Base-by-base conservation (phyloP, 2,329 filamentous ascomycete genomes). In the Penicillium sp. region DNA sequence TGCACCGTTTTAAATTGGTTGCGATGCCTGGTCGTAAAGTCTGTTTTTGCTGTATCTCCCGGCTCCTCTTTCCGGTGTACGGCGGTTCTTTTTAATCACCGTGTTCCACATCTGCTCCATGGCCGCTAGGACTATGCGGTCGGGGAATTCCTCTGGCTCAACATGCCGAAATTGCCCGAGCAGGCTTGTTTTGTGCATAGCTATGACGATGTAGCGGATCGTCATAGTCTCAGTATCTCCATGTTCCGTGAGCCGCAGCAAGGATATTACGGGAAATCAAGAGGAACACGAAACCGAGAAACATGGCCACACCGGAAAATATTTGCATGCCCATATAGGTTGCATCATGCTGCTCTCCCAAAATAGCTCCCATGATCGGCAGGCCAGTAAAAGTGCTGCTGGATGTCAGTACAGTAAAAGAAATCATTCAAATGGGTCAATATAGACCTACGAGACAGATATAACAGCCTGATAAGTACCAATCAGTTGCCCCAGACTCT, bases 401-500 rank as follows among this genome's bases (percentile, higher is more conserved):
- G 15, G 11, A 6, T 42, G 14, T 42, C 12, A 42, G 40, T 22
- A 22, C 22, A 42, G 4, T 20, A 2, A 42, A 25, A 14, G 11
- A 6, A 25, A 42, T 1, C 3, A 15, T 22, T 15, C 20, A 42
- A 23, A 23, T 6, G 2, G 11, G 18, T 2, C 18, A 1, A 5
- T 14, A 7, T 2, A 14, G 6, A 42, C 40, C 25, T 42, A 42
- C 40, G 60, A 60, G n/a, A 69, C 59, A 4, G 65, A 57, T 22
- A 61, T 42, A 7, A 44, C 41, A 27, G 12, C 14, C 46, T 69
- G 63, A 25, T 64, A 69, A 1, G 71, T 66, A 4, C 72, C 72
- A 44, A 74, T 71, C 22, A 69, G 62, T 49, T 70, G 68, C 0
- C 71, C 73, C 6, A 74, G 51, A 1, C 72, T 67, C 11, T 72